A percentile compares a stretch with the other conserved stretches of the same genome.
phyloP scores from a whole-genome alignment of 305 asterid genomes.

The Rubia tinctorum region DNA sequence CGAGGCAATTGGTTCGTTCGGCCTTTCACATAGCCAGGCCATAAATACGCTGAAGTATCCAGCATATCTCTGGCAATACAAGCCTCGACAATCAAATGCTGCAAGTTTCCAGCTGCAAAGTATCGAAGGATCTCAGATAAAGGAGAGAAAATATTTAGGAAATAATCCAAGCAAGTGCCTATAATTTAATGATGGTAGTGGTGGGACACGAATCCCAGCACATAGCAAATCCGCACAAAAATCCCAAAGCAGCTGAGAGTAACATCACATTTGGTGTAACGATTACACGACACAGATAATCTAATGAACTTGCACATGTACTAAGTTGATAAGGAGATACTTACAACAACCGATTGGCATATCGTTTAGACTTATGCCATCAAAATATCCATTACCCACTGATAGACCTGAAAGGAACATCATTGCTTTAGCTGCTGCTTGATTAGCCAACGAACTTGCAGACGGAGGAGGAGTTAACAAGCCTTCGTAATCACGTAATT shows the following conservation, averaged over 20 bases:
- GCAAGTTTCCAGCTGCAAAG: conserved; percentile 86
- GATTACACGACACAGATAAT: conserved; percentile 1
- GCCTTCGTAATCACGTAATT: conserved; percentile 81
- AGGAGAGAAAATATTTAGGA: neutral
- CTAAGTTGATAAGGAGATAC: conserved; percentile 30
- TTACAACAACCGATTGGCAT: conserved; percentile 76
- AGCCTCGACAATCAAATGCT: conserved; percentile 92
- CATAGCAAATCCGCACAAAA: conserved; percentile 3
- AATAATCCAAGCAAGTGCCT: neutral
- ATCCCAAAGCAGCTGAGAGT: neutral
- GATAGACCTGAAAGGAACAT: conserved; percentile 76
- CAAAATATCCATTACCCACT: conserved; percentile 76
- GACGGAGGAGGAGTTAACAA: conserved; percentile 80
- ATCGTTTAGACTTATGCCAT: conserved; percentile 80
- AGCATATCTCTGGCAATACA: conserved; percentile 91
- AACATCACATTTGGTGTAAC: neutral
- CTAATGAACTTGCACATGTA: neutral
- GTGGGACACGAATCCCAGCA: neutral
- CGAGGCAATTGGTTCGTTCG: conserved; percentile 78
- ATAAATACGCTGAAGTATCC: conserved; percentile 88
- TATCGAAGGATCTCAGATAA: conserved; percentile 16
- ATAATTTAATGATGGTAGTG: neutral
- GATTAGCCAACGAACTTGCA: conserved; percentile 82
- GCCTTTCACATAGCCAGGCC: conserved; percentile 98
- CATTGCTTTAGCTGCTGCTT: conserved; percentile 96